These are phyloP conservation scores for Berkeleyomyces basicola DNA, from an alignment of 2,329 filamentous ascomycete genomes.

Conservation along the genomic window DNA sequence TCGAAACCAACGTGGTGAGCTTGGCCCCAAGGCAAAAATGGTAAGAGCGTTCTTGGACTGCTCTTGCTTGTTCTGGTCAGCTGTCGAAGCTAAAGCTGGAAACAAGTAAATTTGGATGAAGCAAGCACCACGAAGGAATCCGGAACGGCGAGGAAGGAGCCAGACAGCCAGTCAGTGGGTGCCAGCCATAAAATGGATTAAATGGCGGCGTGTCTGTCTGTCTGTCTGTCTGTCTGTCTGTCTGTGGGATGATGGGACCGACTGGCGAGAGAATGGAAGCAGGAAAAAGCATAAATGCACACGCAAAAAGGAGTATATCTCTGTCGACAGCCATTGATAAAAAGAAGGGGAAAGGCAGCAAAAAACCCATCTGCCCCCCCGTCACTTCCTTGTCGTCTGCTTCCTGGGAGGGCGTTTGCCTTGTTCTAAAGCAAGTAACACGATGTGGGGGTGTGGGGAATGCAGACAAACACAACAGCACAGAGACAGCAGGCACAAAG, in stretches of 20 bases:
- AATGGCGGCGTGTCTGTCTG: background rate
- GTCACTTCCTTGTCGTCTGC: background rate
- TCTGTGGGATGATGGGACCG: background rate
- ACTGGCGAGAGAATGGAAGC: background rate
- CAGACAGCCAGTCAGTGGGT: background rate
- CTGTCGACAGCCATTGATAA: background rate
- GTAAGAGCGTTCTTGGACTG: background rate
- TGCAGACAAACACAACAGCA: background rate
- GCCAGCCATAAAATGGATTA: background rate
- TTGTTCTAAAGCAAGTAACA: background rate
- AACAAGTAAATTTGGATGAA: background rate
- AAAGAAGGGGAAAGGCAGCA: background rate
- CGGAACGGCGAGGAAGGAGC: background rate
- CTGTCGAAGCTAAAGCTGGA: background rate
- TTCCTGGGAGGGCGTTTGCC: background rate
- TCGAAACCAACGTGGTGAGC: background rate
- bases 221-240: too few species aligned
- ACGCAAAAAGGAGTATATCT: background rate
- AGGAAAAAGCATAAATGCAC: background rate
- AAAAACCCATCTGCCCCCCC: background rate
- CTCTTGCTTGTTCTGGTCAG: background rate
- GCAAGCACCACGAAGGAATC: background rate
- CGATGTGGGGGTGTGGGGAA: slow-evolving; percentile 1
- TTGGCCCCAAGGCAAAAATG: background rate
- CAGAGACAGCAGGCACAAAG: background rate